Conservation (phyloP, 2,329 filamentous ascomycete genomes). For the Colletotrichum musicola region DNA sequence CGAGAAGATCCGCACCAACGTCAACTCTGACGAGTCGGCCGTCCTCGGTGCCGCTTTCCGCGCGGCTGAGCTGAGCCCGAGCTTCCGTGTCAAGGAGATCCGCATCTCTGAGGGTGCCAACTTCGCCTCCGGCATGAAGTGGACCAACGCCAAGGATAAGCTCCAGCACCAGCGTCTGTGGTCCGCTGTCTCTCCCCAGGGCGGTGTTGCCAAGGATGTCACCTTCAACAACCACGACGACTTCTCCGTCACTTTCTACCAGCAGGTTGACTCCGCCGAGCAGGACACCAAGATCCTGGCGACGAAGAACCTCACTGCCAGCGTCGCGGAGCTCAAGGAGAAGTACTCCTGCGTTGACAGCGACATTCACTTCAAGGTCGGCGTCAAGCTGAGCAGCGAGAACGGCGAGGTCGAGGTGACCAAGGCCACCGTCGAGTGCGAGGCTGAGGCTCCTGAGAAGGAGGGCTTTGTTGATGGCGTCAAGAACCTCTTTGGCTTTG, state of each 20-base stretch:
- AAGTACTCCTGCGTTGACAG: conserved; percentile 81
- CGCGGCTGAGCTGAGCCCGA: conserved; percentile 90
- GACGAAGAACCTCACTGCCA: conserved; percentile 88
- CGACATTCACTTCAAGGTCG: conserved; percentile 85
- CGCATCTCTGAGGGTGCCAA: conserved; percentile 80
- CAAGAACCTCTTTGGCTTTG: conserved; percentile 96
- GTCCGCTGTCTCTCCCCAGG: conserved; percentile 80
- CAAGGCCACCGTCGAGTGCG: conserved; percentile 85
- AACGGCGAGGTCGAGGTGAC: conserved; percentile 85
- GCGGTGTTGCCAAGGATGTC: conserved; percentile 83
- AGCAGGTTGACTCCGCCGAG: conserved; percentile 73
- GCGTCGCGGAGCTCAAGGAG: conserved; percentile 81
- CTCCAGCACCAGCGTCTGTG: conserved; percentile 86
- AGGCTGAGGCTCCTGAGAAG: conserved; percentile 79
- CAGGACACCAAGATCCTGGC: conserved; percentile 74
- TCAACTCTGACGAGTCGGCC: conserved; percentile 96
- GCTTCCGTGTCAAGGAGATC: conserved; percentile 98
- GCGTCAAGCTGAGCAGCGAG: conserved; percentile 76
- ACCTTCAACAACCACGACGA: conserved; percentile 86
- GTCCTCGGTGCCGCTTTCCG: conserved; percentile 97
- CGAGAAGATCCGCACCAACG: conserved; percentile 89
- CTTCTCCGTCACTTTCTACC: conserved; percentile 83
- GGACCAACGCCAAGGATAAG: conserved; percentile 76
- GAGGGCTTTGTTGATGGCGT: conserved; percentile 91
- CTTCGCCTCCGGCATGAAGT: conserved; percentile 82